phyloP scores from a whole-genome alignment of 2,329 filamentous ascomycete genomes.

The Alternaria gaisen region DNA sequence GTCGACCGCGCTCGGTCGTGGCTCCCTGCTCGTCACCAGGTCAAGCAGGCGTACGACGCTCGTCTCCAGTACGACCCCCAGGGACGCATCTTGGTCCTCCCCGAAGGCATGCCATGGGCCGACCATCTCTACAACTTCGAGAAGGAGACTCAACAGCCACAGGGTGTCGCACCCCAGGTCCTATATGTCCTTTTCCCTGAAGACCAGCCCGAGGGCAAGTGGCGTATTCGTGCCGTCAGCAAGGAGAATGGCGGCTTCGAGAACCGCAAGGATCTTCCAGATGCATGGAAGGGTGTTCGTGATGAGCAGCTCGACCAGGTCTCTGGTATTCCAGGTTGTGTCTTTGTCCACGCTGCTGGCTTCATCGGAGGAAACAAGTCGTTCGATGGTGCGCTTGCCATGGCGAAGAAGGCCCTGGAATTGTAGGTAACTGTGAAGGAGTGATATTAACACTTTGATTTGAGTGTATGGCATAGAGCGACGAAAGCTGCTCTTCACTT shows the following conservation, averaged over 20 bases:
- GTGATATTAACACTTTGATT: not conserved
- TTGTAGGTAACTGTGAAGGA: constrained; percentile 22
- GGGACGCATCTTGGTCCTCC: constrained; percentile 82
- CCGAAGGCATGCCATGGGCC: constrained; percentile 88
- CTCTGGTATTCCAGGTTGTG: constrained; percentile 73
- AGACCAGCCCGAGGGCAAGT: constrained; percentile 77
- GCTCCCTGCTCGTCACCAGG: constrained; percentile 85
- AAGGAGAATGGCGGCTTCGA: constrained; percentile 85
- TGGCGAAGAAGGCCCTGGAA: constrained; percentile 79
- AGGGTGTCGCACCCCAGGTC: constrained; percentile 63
- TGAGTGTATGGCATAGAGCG: constrained; percentile 11
- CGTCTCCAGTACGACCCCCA: constrained; percentile 73
- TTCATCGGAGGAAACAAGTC: constrained; percentile 97
- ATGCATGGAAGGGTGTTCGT: constrained; percentile 89
- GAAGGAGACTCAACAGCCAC: constrained; percentile 57
- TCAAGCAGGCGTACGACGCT: constrained; percentile 76
- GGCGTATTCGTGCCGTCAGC: constrained; percentile 94
- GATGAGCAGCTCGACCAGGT: constrained; percentile 84
- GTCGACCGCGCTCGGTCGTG: constrained; percentile 78
- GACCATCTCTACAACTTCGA: constrained; percentile 94
- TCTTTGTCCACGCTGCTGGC: constrained; percentile 93
- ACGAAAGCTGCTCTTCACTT: constrained; percentile 27
- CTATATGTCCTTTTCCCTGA: constrained; percentile 94
- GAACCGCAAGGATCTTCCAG: constrained; percentile 89
- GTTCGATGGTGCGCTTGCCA: constrained; percentile 84